These are phyloP conservation scores for Cryptosporidium viatorum DNA, from an alignment of 169 alveolate genomes.

Conservation along the genomic window DNA sequence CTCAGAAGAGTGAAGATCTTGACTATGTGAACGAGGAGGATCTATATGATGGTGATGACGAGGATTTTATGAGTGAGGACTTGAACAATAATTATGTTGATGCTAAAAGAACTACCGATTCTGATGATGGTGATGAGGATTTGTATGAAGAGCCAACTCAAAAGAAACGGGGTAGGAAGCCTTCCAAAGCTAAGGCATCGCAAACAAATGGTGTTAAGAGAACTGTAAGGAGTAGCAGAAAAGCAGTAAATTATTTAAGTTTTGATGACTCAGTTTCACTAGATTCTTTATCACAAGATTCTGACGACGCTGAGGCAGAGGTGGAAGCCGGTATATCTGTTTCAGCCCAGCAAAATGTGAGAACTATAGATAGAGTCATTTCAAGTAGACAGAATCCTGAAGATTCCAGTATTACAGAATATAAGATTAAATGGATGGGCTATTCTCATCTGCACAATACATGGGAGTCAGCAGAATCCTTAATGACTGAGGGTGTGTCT, in stretches of 20 bases:
- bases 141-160: conserved; percentile 4
- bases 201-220: conserved; percentile 5
- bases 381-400: conserved; percentile 27
- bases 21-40: conserved; percentile 50
- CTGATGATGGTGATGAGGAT: conserved; percentile 42
- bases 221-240: conserved; percentile 33
- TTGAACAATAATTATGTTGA: not conserved
- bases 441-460: conserved; percentile 90
- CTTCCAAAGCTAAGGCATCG: not conserved
- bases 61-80: conserved; percentile 1
- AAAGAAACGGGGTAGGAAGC: conserved; percentile 8
- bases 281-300: not conserved
- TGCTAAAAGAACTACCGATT: conserved; percentile 9
- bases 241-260: conserved; percentile 30
- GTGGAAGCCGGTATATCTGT: not conserved
- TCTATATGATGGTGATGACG: conserved; percentile 17
- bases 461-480: conserved; percentile 87
- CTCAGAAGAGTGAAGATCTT: conserved; percentile 12
- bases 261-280: conserved; percentile 31
- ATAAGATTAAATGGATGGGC: conserved; percentile 89
- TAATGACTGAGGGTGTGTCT: conserved; percentile 77
- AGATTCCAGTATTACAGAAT: conserved; percentile 82
- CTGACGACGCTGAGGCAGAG: not conserved
- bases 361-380: conserved; percentile 42
- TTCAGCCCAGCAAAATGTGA: conserved; percentile 6